Conservation (phyloP, 2,329 filamentous ascomycete genomes). For the Tolypocladium inflatum region DNA sequence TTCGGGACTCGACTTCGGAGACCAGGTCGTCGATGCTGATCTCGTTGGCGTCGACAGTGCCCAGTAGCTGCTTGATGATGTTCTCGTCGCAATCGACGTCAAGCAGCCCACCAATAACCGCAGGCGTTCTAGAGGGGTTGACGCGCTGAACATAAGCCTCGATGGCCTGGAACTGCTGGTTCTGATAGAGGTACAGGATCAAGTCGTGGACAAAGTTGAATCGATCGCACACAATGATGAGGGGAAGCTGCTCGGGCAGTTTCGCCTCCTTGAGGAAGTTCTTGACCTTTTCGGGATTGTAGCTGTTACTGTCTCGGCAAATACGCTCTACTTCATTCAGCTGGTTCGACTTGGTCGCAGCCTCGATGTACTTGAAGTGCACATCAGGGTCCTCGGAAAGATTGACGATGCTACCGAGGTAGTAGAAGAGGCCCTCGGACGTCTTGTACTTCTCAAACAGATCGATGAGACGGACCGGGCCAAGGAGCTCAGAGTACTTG, state of each 20-base stretch:
- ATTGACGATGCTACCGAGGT: conserved; percentile 96
- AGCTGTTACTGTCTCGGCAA: conserved; percentile 84
- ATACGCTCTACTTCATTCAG: conserved; percentile 95
- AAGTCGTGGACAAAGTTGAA: conserved; percentile 98
- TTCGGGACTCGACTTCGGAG: conserved; percentile 86
- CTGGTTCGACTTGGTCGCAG: conserved; percentile 87
- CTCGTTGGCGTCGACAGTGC: conserved; percentile 71
- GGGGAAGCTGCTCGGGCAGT: conserved; percentile 81
- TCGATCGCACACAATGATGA: conserved; percentile 98
- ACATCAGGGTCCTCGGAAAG: conserved; percentile 91
- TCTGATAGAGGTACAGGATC: conserved; percentile 95
- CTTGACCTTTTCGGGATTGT: conserved; percentile 93
- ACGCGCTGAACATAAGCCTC: conserved; percentile 97
- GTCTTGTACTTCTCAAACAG: conserved; percentile 97
- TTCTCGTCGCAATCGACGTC: conserved; percentile 96
- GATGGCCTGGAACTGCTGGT: conserved; percentile 98
- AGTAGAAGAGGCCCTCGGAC: conserved; percentile 94
- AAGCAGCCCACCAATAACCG: conserved; percentile 84
- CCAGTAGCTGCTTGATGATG: conserved; percentile 87
- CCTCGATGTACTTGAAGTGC: conserved; percentile 98
- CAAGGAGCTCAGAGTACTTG: conserved; percentile 94
- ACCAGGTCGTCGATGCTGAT: conserved; percentile 95
- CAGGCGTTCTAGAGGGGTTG: conserved; percentile 82
- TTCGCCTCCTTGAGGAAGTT: conserved; percentile 98
- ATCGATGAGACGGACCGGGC: conserved; percentile 78